These are phyloP conservation scores for Hirsutella thompsonii DNA, from an alignment of 2,329 filamentous ascomycete species.

Conservation along the genomic window DNA sequence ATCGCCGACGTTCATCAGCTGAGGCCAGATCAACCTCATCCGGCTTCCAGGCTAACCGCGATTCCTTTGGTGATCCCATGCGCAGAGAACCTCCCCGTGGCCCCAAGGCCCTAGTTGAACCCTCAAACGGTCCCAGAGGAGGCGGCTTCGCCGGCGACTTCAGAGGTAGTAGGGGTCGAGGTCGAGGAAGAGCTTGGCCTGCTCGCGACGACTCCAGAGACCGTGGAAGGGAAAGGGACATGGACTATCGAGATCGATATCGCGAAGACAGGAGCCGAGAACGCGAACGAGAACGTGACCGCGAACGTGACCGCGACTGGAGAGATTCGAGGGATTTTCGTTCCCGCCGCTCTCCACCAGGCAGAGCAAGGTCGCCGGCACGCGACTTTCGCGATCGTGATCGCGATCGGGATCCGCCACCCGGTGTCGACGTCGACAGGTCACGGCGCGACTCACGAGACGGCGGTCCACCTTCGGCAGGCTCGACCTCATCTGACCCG, in stretches of 20 bases:
- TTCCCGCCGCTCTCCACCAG: constrained; percentile 43
- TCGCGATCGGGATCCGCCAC: constrained; percentile 41
- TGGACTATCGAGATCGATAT: constrained; percentile 3
- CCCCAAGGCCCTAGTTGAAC: constrained; percentile 65
- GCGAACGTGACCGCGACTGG: constrained; percentile 38
- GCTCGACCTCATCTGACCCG: constrained; percentile 57
- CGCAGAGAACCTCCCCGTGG: constrained; percentile 65
- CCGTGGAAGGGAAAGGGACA: constrained; percentile 22
- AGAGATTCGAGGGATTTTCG: constrained; percentile 25
- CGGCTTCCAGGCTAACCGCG: constrained; percentile 47
- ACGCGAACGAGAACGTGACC: constrained; percentile 41
- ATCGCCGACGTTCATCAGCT: constrained; percentile 55
- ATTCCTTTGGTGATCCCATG: constrained; percentile 41
- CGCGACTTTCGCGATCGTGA: constrained; percentile 52
- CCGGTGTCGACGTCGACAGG: constrained; percentile 54
- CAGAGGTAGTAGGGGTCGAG: constrained; percentile 36
- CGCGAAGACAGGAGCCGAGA: constrained; percentile 4
- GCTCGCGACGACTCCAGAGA: constrained; percentile 49
- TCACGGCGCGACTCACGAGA: constrained; percentile 59
- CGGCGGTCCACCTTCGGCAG: constrained; percentile 54
- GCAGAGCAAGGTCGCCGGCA: constrained; percentile 51
- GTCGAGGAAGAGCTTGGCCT: constrained; percentile 43
- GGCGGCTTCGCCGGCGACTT: constrained; percentile 55
- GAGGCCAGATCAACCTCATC: constrained; percentile 43
- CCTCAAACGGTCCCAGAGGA: constrained; percentile 54